Base-by-base conservation (phyloP, 331 rosid species). In the Telfairia occidentalis region DNA sequence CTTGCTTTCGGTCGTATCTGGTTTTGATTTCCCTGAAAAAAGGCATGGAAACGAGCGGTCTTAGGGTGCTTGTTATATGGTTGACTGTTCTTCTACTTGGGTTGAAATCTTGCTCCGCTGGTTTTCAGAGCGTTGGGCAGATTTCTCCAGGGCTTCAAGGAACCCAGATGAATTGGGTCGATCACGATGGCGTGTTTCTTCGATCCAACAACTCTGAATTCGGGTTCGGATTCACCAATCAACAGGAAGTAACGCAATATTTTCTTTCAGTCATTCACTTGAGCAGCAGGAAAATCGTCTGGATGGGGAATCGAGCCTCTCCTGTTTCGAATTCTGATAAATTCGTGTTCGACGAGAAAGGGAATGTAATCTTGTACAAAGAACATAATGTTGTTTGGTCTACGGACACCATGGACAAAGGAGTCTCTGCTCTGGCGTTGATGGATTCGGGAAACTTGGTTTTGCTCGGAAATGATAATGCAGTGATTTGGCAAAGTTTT, bases 401-500 rank as follows among this genome's bases (percentile, higher is more conserved):
- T 0, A 84, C 87, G 9, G 57, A 80, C 46, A 81, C 87, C 11
- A 26, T 53, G 19, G 76, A 80, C 52, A 26, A 81, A 58, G 82
- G 64, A 12, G 87, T 35, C 54, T 53, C 48, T 53, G 21, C 45
- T 53, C 45, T 83, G 73, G 81, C 75, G 42, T 76, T 83, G 73
- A 76, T 19, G 79, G 79, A 83, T 49, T 79, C 83, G 0, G 86
- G 86, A 55, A 83, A 79, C 54, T 58, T 83, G 65, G 86, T 42
- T 29, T 73, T 83, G 76, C 48, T 83, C 23, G 77, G 81, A 8
- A 48, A 42, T 28, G 89, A 82, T 42, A 50, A 65, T 37, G 76
- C 69, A 3, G 53, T 46, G 16, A 15, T 81, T 76, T 84, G 84
- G 84, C 81, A 84, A 72, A 81, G 87, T 58, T 84, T 84, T 78